Evolutionary conservation across 1,284 basidiomycete species (phyloP).

Genomic region (Exobasidium cylindrosporum): DNA sequence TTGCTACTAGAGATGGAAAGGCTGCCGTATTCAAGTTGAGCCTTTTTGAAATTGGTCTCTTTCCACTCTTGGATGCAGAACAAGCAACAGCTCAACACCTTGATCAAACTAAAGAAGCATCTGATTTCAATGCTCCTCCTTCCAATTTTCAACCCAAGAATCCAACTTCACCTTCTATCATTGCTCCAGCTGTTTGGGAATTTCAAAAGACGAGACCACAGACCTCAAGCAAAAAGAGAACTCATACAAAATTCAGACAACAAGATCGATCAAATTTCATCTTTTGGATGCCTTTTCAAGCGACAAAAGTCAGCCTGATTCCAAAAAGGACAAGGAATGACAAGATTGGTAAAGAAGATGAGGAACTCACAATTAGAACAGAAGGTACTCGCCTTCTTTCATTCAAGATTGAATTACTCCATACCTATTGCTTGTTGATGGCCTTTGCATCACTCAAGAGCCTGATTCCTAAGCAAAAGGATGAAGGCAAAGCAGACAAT

Average conservation of each 20-base stretch:
- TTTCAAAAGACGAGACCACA: slow-evolving; percentile 26
- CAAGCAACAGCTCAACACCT: slow-evolving; percentile 39
- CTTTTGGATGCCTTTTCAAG: slow-evolving; percentile 51
- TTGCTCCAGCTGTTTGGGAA: slow-evolving; percentile 42
- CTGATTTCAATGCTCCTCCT: not conserved
- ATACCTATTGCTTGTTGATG: slow-evolving; percentile 72
- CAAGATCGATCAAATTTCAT: slow-evolving; percentile 53
- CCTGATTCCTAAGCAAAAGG: slow-evolving; percentile 44
- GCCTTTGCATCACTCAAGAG: slow-evolving; percentile 63
- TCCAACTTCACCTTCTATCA: slow-evolving; percentile 26
- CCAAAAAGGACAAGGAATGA: slow-evolving; percentile 27
- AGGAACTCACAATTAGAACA: slow-evolving; percentile 59
- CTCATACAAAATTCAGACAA: slow-evolving; percentile 26
- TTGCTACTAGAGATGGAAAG: slow-evolving; percentile 30
- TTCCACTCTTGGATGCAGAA: slow-evolving; percentile 54
- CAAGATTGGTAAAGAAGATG: slow-evolving; percentile 39
- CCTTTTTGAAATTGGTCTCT: slow-evolving; percentile 45
- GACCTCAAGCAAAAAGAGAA: slow-evolving; percentile 15
- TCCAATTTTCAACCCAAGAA: slow-evolving; percentile 20
- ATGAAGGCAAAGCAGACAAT: not conserved
- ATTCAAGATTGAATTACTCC: slow-evolving; percentile 65
- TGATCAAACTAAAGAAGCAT: slow-evolving; percentile 24
- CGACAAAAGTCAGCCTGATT: slow-evolving; percentile 33
- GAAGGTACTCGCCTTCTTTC: slow-evolving; percentile 58
- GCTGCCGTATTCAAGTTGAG: slow-evolving; percentile 27